Evolutionary conservation across 176 grass and related monocot genomes (phyloP).

Genomic region (Tillandsia leiboldiana): DNA sequence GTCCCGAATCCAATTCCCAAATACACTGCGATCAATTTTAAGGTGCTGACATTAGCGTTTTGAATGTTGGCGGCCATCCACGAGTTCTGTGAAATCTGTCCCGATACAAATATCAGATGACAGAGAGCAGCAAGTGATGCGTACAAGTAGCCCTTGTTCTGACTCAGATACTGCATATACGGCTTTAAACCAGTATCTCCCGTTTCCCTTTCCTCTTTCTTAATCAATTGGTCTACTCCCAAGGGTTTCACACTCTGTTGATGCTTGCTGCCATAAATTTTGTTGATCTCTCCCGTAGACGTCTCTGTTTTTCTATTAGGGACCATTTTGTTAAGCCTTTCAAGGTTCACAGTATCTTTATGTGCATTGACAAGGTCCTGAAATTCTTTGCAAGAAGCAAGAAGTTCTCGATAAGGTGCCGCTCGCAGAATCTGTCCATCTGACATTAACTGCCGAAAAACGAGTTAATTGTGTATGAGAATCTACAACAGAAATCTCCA

Average conservation of each 20-base stretch:
- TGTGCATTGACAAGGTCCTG: slow-evolving; percentile 74
- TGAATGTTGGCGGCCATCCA: slow-evolving; percentile 94
- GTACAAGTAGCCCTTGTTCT: slow-evolving; percentile 78
- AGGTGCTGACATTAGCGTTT: slow-evolving; percentile 46
- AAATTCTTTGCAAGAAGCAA: slow-evolving; percentile 63
- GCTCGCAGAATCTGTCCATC: slow-evolving; percentile 52
- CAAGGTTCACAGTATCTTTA: slow-evolving; percentile 42
- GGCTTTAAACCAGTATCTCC: slow-evolving; percentile 72
- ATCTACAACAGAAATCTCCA: too few species aligned
- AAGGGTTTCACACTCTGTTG: slow-evolving; percentile 21
- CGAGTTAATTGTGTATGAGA: background rate
- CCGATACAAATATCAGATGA: slow-evolving; percentile 54
- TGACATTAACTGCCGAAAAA: slow-evolving; percentile 66
- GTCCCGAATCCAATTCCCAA: slow-evolving; percentile 53
- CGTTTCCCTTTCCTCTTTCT: slow-evolving; percentile 75
- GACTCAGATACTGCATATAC: slow-evolving; percentile 61
- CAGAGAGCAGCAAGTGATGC: slow-evolving; percentile 30
- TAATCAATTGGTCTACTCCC: slow-evolving; percentile 64
- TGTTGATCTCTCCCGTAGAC: slow-evolving; percentile 29
- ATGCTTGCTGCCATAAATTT: slow-evolving; percentile 18
- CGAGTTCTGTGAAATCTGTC: slow-evolving; percentile 88
- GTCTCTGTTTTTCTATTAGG: slow-evolving; percentile 20
- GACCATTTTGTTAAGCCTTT: slow-evolving; percentile 28
- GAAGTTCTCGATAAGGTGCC: slow-evolving; percentile 48
- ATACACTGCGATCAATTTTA: slow-evolving; percentile 77